Evolutionary conservation across 306 rosid genomes (phyloP).

Genomic region (Malus fusca): DNA sequence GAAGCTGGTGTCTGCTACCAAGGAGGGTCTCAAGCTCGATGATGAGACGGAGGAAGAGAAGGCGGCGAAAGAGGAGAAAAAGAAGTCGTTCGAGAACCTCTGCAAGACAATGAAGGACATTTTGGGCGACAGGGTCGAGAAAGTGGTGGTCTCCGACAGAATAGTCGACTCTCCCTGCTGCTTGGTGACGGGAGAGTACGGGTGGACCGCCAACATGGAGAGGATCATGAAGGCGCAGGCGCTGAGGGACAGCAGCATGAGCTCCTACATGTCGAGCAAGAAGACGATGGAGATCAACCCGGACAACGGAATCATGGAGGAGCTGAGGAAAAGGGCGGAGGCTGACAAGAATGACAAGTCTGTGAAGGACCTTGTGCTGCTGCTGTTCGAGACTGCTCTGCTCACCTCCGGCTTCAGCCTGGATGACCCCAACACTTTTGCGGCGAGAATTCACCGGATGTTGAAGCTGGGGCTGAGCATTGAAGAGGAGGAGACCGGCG

Average conservation of each 20-base stretch:
- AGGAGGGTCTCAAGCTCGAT: slow-evolving; percentile 58
- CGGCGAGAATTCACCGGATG: slow-evolving; percentile 63
- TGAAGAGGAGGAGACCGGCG: slow-evolving; percentile 42
- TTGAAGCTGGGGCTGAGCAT: slow-evolving; percentile 61
- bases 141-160: slow-evolving; percentile 60
- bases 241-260: slow-evolving; percentile 60
- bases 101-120: slow-evolving; percentile 59
- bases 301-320: slow-evolving; percentile 69
- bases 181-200: slow-evolving; percentile 68
- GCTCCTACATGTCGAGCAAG: slow-evolving; percentile 63
- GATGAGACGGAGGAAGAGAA: slow-evolving; percentile 62
- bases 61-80: slow-evolving; percentile 51
- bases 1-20: slow-evolving; percentile 61
- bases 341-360: slow-evolving; percentile 63
- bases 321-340: slow-evolving; percentile 56
- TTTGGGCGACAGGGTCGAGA: slow-evolving; percentile 56
- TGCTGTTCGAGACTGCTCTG: slow-evolving; percentile 55
- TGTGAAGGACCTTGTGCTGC: slow-evolving; percentile 54
- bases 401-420: slow-evolving; percentile 70
- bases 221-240: slow-evolving; percentile 77
- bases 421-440: slow-evolving; percentile 63
- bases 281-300: slow-evolving; percentile 78
- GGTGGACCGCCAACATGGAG: slow-evolving; percentile 72
- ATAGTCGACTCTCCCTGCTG: slow-evolving; percentile 71
- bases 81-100: slow-evolving; percentile 52